A percentile compares a stretch with the other conserved stretches of the same genome.
Evolutionary conservation across 78 protist species (phyloP).

Genomic region (Planoprotostelium fungivorum): DNA sequence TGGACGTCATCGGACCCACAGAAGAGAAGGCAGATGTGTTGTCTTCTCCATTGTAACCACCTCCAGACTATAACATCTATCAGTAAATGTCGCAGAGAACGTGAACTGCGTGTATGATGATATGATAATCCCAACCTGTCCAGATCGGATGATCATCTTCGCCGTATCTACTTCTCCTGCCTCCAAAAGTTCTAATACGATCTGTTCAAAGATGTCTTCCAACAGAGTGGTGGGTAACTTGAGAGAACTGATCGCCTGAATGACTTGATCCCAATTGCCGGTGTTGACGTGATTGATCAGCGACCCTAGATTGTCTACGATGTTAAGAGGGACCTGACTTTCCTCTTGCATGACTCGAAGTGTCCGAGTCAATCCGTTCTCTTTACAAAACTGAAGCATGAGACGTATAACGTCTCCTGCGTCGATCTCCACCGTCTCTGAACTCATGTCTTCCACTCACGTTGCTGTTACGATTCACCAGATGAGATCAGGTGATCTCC

Average conservation of each 20-base stretch:
- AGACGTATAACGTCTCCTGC: background rate
- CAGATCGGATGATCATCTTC: background rate
- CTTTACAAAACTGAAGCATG: background rate
- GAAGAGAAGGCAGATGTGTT: conserved; percentile 23
- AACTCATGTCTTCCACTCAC: background rate
- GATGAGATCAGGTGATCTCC: no score
- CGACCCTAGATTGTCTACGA: conserved; percentile 51
- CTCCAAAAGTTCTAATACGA: conserved; percentile 36
- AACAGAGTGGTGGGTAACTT: conserved; percentile 26
- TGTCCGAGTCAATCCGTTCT: background rate
- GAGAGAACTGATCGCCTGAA: conserved; percentile 31
- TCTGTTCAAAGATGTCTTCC: conserved; percentile 76
- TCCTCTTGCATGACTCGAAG: conserved; percentile 22
- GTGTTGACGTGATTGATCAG: conserved; percentile 40
- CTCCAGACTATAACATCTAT: background rate
- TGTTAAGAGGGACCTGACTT: conserved; percentile 50
- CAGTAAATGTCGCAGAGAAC: no score
- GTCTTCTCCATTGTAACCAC: conserved; percentile 45
- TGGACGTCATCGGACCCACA: conserved; percentile 33
- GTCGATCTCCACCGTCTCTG: background rate
- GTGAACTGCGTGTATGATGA: background rate
- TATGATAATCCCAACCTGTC: background rate
- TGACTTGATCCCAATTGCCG: conserved; percentile 83
- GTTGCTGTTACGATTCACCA: no score
- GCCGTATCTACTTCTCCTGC: conserved; percentile 17